Evolutionary conservation across 2,329 filamentous ascomycete species (phyloP).

Genomic region (Penicillium sp.): DNA sequence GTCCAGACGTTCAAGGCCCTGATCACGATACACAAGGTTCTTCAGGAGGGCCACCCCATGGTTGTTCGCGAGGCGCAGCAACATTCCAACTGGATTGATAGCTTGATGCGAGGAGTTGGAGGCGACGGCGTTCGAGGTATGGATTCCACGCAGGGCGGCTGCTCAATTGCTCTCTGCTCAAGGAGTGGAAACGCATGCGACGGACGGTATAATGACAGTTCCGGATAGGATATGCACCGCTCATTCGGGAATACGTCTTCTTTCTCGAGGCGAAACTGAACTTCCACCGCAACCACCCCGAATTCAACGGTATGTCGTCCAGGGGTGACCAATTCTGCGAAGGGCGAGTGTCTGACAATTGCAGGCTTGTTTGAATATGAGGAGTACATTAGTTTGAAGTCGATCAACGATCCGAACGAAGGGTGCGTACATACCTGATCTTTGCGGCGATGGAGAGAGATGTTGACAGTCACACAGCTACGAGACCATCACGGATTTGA

Average conservation of each 20-base stretch:
- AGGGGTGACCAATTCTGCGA: background rate
- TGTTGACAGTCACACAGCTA: constrained; percentile 41
- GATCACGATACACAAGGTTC: constrained; percentile 92
- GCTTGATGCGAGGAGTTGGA: constrained; percentile 69
- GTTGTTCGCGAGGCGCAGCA: constrained; percentile 80
- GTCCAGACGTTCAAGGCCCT: constrained; percentile 98
- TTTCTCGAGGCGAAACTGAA: constrained; percentile 87
- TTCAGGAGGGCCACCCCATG: constrained; percentile 89
- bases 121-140: constrained; percentile 74
- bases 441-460: background rate
- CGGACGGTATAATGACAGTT: constrained; percentile 8
- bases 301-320: constrained; percentile 69
- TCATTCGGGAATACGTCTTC: constrained; percentile 95
- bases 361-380: constrained; percentile 86
- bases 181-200: background rate
- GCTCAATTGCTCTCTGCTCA: background rate
- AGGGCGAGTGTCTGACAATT: constrained; percentile 8
- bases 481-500: constrained; percentile 92
- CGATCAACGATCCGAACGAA: constrained; percentile 97
- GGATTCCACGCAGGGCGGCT: constrained; percentile 5
- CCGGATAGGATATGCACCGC: constrained; percentile 62
- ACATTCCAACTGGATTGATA: constrained; percentile 85
- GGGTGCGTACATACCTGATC: constrained; percentile 48
- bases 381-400: constrained; percentile 95
- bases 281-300: constrained; percentile 94